These are phyloP conservation scores for Salisapilia sapeloensis DNA, from an alignment of 352 stramenopile species.

Conservation along the genomic window DNA sequence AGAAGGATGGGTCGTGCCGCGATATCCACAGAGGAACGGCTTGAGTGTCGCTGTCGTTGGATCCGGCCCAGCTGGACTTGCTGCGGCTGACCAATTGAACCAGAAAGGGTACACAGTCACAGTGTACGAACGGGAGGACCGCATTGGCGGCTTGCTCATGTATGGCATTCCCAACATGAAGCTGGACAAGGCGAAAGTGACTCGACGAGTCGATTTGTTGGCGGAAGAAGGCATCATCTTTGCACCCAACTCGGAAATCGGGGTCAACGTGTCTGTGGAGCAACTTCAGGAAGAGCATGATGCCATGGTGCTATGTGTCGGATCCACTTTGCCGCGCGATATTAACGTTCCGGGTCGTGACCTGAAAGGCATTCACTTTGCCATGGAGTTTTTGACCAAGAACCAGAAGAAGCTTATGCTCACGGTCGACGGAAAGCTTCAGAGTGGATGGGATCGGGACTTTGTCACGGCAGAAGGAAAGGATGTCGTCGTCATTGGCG, in stretches of 20 bases:
- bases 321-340: constrained; percentile 90
- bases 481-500: constrained; percentile 97
- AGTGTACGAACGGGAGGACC: constrained; percentile 94
- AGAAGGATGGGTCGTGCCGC: constrained; percentile 90
- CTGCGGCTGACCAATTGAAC: constrained; percentile 93
- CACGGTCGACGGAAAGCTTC: constrained; percentile 89
- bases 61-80: constrained; percentile 84
- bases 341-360: constrained; percentile 78
- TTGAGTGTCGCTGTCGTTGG: constrained; percentile 93
- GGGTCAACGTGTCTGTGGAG: constrained; percentile 67
- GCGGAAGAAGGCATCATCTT: constrained; percentile 95
- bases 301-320: constrained; percentile 88
- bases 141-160: constrained; percentile 92
- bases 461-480: constrained; percentile 95
- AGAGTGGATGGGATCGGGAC: constrained; percentile 88
- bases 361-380: constrained; percentile 93
- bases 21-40: constrained; percentile 85
- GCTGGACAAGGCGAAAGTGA: constrained; percentile 94
- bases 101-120: constrained; percentile 95
- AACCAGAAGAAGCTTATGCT: constrained; percentile 95
- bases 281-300: constrained; percentile 68
- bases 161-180: constrained; percentile 99
- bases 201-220: constrained; percentile 89
- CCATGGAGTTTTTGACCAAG: constrained; percentile 94
- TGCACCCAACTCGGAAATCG: constrained; percentile 90